A percentile compares a stretch with the other conserved stretches of the same genome.
Conservation (phyloP, 2,329 filamentous ascomycete genomes). For the Sarocladium strictum region DNA sequence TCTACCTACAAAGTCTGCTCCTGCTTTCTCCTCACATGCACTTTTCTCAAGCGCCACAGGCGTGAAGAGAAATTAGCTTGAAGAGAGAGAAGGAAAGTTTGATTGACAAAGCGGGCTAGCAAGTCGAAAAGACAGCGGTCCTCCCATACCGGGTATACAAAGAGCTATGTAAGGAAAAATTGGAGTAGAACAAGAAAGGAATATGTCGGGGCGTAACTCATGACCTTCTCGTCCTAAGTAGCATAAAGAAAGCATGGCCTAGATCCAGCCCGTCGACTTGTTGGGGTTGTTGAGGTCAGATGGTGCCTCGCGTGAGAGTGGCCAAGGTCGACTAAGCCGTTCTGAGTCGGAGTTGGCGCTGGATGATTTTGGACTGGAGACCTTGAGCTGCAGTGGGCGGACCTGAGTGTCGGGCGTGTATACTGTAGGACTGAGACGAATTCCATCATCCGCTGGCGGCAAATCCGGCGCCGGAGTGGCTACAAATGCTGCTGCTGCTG, state of each 20-base stretch:
- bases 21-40: background rate
- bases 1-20: background rate
- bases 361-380: slow-evolving; percentile 8
- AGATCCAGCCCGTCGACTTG: slow-evolving; percentile 8
- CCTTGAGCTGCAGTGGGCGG: slow-evolving; percentile 6
- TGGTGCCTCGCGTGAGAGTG: background rate
- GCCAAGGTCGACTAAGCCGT: background rate
- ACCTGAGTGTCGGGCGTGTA: slow-evolving; percentile 35
- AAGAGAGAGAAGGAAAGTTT: background rate
- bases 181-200: background rate
- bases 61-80: background rate
- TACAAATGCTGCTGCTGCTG: background rate
- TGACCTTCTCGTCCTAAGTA: background rate
- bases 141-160: slow-evolving; percentile 6
- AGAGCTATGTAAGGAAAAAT: slow-evolving; percentile 5
- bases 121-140: background rate
- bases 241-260: background rate
- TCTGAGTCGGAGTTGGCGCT: background rate
- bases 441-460: slow-evolving; percentile 19
- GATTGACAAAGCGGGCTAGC: slow-evolving; percentile 1
- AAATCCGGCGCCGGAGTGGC: slow-evolving; percentile 14
- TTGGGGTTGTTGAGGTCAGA: slow-evolving; percentile 2
- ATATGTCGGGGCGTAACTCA: background rate
- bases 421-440: slow-evolving; percentile 44
- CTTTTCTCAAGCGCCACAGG: background rate